These are phyloP conservation scores for Chaetomium strumarium DNA, from an alignment of 2,329 filamentous ascomycete genomes.

Conservation along the genomic window DNA sequence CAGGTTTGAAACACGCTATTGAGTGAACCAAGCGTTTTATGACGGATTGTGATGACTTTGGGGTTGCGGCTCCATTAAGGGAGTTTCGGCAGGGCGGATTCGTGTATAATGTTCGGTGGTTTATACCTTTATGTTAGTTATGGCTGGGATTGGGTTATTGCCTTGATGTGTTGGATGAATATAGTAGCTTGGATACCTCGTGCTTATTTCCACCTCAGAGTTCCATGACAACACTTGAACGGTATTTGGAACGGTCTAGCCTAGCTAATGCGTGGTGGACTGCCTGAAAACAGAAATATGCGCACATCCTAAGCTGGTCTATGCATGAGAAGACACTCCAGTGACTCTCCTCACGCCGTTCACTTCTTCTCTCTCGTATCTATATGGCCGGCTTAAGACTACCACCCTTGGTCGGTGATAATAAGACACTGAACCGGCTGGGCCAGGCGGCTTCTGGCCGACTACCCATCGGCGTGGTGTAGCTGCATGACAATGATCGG, in stretches of 20 bases:
- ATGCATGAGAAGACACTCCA: too few relatives aligned
- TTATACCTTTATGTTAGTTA: slow-evolving; percentile 18
- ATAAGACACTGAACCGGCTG: too few relatives aligned
- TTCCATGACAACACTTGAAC: not conserved
- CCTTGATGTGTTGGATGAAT: slow-evolving; percentile 18
- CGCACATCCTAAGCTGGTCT: too few relatives aligned
- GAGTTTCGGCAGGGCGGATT: slow-evolving; percentile 18
- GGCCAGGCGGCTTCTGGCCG: too few relatives aligned
- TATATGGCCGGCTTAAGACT: too few relatives aligned
- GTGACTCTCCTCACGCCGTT: too few relatives aligned
- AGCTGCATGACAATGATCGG: not conserved
- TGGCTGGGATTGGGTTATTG: slow-evolving; percentile 2
- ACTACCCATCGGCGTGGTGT: too few relatives aligned
- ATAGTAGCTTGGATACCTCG: slow-evolving; percentile 13
- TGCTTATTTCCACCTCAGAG: not conserved
- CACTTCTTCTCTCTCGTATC: too few relatives aligned
- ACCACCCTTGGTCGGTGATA: too few relatives aligned
- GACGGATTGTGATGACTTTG: slow-evolving; percentile 11
- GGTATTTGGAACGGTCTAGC: too few relatives aligned
- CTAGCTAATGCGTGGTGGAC: too few relatives aligned
- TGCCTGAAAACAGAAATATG: too few relatives aligned
- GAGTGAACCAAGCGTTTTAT: slow-evolving; percentile 5
- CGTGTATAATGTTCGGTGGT: slow-evolving; percentile 23
- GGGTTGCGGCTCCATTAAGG: slow-evolving; percentile 10
- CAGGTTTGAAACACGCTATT: not conserved